These are phyloP conservation scores for Melastoma candidum DNA, from an alignment of 441 rosid species.

Conservation along the genomic window DNA sequence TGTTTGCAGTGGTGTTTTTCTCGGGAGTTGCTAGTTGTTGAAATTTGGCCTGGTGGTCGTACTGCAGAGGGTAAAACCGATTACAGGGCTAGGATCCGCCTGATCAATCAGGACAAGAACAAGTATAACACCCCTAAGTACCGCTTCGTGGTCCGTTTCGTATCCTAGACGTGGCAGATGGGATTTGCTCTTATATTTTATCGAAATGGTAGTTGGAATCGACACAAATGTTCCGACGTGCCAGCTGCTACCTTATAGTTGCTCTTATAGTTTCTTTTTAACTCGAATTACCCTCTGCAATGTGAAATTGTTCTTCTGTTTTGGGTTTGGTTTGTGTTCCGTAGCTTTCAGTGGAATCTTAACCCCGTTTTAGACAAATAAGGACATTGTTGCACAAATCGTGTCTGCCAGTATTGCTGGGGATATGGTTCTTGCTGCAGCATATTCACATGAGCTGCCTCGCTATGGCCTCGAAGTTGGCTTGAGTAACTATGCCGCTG, in stretches of 20 bases:
- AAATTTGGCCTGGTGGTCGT: too few relatives aligned
- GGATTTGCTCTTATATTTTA: too few relatives aligned
- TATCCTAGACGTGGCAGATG: slow-evolving; percentile 22
- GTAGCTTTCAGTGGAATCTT: slow-evolving; percentile 14
- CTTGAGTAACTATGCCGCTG: slow-evolving; percentile 79
- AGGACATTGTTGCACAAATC: slow-evolving; percentile 62
- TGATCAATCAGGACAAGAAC: slow-evolving; percentile 74
- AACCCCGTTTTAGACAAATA: slow-evolving; percentile 43
- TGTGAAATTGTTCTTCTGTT: too few relatives aligned
- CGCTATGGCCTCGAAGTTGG: slow-evolving; percentile 75
- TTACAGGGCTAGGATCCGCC: slow-evolving; percentile 72
- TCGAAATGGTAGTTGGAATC: too few relatives aligned
- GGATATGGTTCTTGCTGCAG: slow-evolving; percentile 68
- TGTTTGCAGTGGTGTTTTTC: too few relatives aligned
- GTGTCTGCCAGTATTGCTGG: slow-evolving; percentile 61
- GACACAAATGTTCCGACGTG: too few relatives aligned
- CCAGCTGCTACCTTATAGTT: too few relatives aligned
- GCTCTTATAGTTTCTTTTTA: too few relatives aligned
- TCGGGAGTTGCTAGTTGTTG: too few relatives aligned
- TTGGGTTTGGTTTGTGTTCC: not conserved
- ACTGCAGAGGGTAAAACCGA: slow-evolving; percentile 73
- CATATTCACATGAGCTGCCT: slow-evolving; percentile 81
- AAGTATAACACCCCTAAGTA: slow-evolving; percentile 83
- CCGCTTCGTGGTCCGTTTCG: slow-evolving; percentile 67
- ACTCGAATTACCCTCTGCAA: too few relatives aligned